phyloP scores from a whole-genome alignment of 345 rosid genomes.

The Ailanthus altissimus region DNA sequence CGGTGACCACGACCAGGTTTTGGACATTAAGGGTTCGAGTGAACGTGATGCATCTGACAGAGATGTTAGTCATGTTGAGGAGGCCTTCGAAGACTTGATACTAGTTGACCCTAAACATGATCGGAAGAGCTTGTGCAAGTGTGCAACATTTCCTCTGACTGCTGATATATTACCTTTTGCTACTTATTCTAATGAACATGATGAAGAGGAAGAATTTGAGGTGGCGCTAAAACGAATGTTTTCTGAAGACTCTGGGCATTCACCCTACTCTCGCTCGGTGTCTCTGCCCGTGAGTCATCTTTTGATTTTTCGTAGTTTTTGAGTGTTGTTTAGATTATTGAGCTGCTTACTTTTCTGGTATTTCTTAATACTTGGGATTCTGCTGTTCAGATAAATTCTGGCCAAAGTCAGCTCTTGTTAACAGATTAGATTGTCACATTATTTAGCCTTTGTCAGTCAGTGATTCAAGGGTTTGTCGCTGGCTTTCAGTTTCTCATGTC shows the following conservation, averaged over 20 bases:
- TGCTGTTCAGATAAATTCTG: not conserved
- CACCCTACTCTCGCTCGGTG: slow-evolving; percentile 7
- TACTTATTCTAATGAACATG: slow-evolving; percentile 30
- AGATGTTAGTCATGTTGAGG: slow-evolving; percentile 39
- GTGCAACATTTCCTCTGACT: slow-evolving; percentile 29
- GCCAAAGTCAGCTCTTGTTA: not conserved
- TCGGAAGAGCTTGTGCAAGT: slow-evolving; percentile 32
- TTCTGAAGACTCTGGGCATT: slow-evolving; percentile 30
- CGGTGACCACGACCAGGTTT: slow-evolving; percentile 23
- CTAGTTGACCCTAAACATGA: slow-evolving; percentile 19
- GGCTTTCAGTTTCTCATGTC: not conserved
- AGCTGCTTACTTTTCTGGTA: not conserved
- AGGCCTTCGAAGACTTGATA: slow-evolving; percentile 34
- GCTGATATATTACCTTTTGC: slow-evolving; percentile 16
- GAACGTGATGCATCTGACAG: slow-evolving; percentile 35
- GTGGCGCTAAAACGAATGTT: slow-evolving; percentile 37
- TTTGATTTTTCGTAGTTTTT: not conserved
- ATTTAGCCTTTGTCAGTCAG: not conserved
- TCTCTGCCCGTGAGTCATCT: slow-evolving; percentile 43
- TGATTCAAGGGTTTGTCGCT: not conserved
- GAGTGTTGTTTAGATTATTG: slow-evolving; percentile 11
- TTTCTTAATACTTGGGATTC: not conserved
- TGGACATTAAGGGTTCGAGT: slow-evolving; percentile 30
- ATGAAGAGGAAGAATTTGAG: slow-evolving; percentile 40
- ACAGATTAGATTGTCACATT: not conserved